Evolutionary conservation across 305 asterid genomes (phyloP).

Genomic region (Fraxinus platypoda): DNA sequence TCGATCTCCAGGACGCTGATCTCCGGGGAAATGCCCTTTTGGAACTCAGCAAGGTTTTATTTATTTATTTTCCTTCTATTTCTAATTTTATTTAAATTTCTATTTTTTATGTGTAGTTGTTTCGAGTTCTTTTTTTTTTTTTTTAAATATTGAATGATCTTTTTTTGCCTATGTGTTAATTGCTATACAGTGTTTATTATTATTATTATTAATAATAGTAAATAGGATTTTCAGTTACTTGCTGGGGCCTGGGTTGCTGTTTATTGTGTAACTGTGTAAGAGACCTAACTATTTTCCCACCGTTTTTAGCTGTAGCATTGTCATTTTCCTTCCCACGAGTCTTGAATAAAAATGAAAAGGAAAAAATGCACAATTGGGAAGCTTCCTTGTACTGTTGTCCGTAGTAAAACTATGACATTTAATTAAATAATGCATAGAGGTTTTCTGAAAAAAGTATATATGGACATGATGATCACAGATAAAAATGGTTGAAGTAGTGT

Average conservation of each 20-base stretch:
- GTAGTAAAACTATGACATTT: neutral
- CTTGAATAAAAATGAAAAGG: neutral
- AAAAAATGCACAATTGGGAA: neutral
- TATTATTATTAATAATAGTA: no score
- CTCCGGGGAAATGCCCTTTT: slow-evolving; percentile 15
- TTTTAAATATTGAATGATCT: neutral
- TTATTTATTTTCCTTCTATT: neutral
- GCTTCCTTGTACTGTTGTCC: neutral
- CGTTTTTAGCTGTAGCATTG: neutral
- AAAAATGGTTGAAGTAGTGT: neutral
- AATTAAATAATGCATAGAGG: neutral
- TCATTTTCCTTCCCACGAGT: neutral
- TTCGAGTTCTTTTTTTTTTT: neutral
- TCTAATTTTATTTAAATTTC: neutral
- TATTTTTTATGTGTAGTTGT: neutral
- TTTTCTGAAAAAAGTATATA: neutral
- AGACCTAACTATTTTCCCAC: neutral
- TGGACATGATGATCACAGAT: neutral
- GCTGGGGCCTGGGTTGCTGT: neutral
- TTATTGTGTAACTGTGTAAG: neutral
- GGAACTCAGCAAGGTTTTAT: slow-evolving; percentile 15
- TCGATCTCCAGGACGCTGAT: neutral
- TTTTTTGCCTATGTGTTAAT: neutral
- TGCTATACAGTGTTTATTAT: neutral
- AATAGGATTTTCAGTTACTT: neutral